Base-by-base conservation (phyloP, 2,329 filamentous ascomycete species). In the Calonectria montana region DNA sequence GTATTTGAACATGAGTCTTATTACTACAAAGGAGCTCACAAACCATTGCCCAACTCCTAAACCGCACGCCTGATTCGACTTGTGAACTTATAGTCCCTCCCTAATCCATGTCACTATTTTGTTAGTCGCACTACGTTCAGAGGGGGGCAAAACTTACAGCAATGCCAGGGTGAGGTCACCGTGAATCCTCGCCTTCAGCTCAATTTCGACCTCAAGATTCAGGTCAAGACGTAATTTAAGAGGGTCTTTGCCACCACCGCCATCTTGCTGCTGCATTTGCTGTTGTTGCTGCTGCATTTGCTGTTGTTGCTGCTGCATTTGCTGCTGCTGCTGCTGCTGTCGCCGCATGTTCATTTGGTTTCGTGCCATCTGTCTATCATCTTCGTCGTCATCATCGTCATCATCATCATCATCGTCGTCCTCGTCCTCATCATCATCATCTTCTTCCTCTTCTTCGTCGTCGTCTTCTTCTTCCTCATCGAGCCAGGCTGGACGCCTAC, bases 121-220 rank as follows among this genome's bases (percentile, higher is more conserved):
- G 65, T 77, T 73, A 77, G 61, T 73, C 72, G 53, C 43, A 72
- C 35, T 57, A 72, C 66, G 62, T 61, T 12, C 31, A 35, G 23
- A 16, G 48, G 35, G 12, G 21, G 57, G 45, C 15, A 13, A 65
- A 59, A 87, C 88, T 83, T 84, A 90, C 88, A 90, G 84, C 77
- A 97, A 87, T 75, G 92, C 93, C 75, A 97, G 84, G 39, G 94
- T 95, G 75, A 97, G 84, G 85, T 97, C 95, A 80, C 95, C 95
- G 78, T 95, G 92, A 75, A 97, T 95, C 83, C 93, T 92, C 23
- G 94, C 94, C 87, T 97, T 97, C 73, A 97, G 88, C 78, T 95
- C 93, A 73, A 97, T 94, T 83, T 97, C 94, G 62, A 97, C 89
- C 76, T 97, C 94, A 69, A 97, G 86, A 83, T 97, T 97, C 69